Evolutionary conservation across 192 early-diverging fungal species (phyloP).

Genomic region (Backusella liffmaniae): DNA sequence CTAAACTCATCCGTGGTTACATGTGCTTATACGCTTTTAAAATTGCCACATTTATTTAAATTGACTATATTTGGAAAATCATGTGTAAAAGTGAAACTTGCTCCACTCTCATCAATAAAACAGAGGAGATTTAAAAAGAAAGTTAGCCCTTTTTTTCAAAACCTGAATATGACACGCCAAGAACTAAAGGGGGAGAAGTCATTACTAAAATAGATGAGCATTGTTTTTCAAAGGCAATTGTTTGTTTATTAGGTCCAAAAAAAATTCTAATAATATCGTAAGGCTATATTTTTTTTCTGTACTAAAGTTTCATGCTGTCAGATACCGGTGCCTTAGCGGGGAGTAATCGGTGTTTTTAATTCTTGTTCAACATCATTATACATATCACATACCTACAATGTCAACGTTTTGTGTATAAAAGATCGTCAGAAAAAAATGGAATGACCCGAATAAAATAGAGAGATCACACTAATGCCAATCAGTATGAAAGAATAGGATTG

Average conservation of each 20-base stretch:
- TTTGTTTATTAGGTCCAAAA: background rate
- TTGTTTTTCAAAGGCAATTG: background rate
- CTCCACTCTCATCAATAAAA: background rate
- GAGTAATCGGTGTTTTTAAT: background rate
- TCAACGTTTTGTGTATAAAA: background rate
- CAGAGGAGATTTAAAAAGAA: background rate
- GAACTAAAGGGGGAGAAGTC: background rate
- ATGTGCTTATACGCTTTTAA: background rate
- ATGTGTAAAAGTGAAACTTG: constrained; percentile 1
- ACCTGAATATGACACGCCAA: background rate
- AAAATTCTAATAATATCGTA: background rate
- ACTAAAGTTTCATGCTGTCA: background rate
- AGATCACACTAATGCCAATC: background rate
- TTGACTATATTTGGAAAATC: background rate
- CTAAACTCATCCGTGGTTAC: background rate
- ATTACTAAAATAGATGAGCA: background rate
- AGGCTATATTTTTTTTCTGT: background rate
- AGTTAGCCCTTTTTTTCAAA: background rate
- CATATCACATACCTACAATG: background rate
- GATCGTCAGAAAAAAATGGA: background rate
- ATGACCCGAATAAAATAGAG: background rate
- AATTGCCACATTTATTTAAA: background rate
- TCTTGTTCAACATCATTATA: background rate
- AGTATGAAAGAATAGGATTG: background rate
- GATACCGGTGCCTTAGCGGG: background rate